Evolutionary conservation across 2,329 filamentous ascomycete species (phyloP), one percentile per base, ranked within the genome.

Genomic region (Ophiostoma himal-ulmi): DNA sequence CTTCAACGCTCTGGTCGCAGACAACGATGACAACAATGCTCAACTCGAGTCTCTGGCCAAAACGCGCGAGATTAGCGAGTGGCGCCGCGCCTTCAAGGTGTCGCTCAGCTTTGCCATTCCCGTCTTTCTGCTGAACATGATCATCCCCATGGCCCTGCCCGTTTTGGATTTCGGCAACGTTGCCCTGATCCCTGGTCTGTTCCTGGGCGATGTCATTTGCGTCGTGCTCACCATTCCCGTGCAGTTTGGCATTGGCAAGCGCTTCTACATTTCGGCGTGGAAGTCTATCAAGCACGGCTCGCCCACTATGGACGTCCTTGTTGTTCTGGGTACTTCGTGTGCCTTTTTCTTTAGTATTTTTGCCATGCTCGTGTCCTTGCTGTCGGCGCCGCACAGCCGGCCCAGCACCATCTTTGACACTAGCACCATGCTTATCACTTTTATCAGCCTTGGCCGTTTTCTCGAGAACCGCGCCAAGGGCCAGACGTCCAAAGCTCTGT

Each of bases 381-480:
- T 91, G 17, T 83, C 87, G n/a, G 82, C 87, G 30, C 91, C 93
- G 7, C 93, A 98, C 77, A 86, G 85, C 2, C 87, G 92, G 67
- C 95, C 95, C 0, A 89, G 88, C 73, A 97, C 93, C 1, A 91
- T 97, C 20, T 99, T 99, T 76, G 95, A 99, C 77, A 99, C 95
- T 1, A 97, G 94, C 80, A 97, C 93, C 30, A 99, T 98, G 95
- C 85, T 99, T 68, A 94, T 99, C 78, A 97, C 93, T 0, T 98
- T 99, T 78, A 93, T 97, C 78, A 93, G 91, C 0, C 82, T 99
- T 2, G 93, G 95, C 4, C 89, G 95, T 48, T 99, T 91, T 81
- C 81, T 99, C 22, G 95, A 99, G 80, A 99, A 98, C 78, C 84
- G 89, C 22, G 95, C 95, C 69, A 99, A 98, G 81, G 95, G 95